phyloP scores from a whole-genome alignment of 164 flowering plant genomes.

The Stephania cephalantha region DNA sequence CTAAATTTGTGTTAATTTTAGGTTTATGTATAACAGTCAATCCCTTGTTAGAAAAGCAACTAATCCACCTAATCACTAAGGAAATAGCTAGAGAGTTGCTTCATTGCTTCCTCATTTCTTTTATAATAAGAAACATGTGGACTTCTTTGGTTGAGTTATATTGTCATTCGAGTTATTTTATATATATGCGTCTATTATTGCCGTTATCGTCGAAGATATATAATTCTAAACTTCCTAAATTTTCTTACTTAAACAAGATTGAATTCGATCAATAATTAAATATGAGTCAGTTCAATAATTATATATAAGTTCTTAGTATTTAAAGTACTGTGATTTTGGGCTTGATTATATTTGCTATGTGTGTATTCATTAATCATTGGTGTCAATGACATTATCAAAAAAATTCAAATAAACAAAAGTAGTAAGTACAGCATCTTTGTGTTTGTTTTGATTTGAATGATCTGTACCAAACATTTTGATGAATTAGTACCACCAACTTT shows the following conservation, averaged over 20 bases:
- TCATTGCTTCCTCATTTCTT: not conserved
- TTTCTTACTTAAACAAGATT: not conserved
- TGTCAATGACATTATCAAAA: not conserved
- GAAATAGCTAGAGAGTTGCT: not conserved
- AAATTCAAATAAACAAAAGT: not conserved
- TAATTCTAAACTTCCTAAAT: not conserved
- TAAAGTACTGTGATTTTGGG: not conserved
- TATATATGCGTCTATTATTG: not conserved
- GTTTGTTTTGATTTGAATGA: not conserved
- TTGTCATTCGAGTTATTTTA: not conserved
- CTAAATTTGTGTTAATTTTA: not conserved
- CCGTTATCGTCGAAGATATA: not conserved
- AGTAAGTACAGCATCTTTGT: not conserved
- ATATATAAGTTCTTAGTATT: no score
- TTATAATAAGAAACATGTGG: not conserved
- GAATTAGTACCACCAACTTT: not conserved
- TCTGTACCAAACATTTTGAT: not conserved
- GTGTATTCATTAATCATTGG: not conserved
- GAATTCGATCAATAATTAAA: no score
- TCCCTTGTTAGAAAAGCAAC: conserved; percentile 25
- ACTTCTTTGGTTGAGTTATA: not conserved
- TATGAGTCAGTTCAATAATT: no score
- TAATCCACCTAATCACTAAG: conserved; percentile 18
- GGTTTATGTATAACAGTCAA: conserved; percentile 17
- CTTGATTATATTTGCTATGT: not conserved